Percentiles rank a stretch among this genome's conserved stretches.
These are phyloP conservation scores for Aspergillus ostianus DNA, from an alignment of 495 filamentous ascomycete genomes.

Conservation along the genomic window DNA sequence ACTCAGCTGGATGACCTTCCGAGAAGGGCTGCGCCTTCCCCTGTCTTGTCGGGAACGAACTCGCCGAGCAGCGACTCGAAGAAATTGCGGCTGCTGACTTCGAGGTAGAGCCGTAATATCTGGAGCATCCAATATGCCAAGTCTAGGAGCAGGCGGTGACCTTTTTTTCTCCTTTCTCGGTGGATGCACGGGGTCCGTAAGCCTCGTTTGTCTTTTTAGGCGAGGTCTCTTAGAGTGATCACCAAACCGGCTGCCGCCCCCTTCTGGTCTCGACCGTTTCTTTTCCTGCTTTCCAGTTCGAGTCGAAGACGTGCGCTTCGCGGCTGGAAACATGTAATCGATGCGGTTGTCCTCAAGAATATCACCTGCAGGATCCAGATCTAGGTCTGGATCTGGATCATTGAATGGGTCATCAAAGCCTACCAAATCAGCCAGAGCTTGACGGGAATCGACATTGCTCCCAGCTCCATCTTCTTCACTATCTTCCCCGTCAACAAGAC, in stretches of 20 bases:
- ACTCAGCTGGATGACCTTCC: conserved; percentile 70
- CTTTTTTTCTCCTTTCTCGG: conserved; percentile 28
- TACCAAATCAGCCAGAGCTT: conserved; percentile 13
- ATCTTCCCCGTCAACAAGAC: conserved; percentile 51
- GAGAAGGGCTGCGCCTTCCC: conserved; percentile 72
- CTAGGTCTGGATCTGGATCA: conserved; percentile 4
- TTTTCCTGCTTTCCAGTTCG: conserved; percentile 45
- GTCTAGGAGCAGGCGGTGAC: conserved; percentile 29
- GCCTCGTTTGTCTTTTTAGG: conserved; percentile 31
- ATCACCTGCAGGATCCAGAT: conserved; percentile 35
- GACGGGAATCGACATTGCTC: conserved; percentile 7
- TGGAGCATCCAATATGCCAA: conserved; percentile 73
- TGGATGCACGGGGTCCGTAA: conserved; percentile 30
- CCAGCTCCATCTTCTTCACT: conserved; percentile 35
- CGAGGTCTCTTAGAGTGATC: conserved; percentile 28
- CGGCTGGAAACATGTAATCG: conserved; percentile 52
- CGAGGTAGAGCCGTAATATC: conserved; percentile 33
- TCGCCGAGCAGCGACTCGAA: conserved; percentile 73
- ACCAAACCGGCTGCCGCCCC: conserved; percentile 12
- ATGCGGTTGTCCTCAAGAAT: conserved; percentile 57
- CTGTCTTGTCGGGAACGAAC: conserved; percentile 59
- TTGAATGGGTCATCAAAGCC: conserved; percentile 26
- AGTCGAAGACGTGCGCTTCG: conserved; percentile 6
- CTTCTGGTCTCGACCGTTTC: conserved; percentile 32
- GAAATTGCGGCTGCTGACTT: conserved; percentile 60